These are phyloP conservation scores for Lolium perenne DNA, from an alignment of 176 grass and related monocot species.

Conservation along the genomic window DNA sequence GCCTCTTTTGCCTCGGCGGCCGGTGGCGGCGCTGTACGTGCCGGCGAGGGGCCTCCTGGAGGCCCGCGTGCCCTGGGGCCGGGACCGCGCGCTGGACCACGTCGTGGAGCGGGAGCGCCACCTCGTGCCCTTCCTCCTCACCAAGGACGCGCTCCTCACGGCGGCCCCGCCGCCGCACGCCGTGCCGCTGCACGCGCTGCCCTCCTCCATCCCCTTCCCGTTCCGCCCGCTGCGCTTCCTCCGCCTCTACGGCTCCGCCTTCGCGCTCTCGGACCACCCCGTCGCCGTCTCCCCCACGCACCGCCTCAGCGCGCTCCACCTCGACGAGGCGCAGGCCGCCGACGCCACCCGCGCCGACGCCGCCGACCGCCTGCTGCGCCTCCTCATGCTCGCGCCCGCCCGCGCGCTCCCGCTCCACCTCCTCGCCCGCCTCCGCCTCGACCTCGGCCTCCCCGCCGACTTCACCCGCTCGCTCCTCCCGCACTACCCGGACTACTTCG, in stretches of 20 bases:
- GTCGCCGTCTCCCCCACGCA: conserved; percentile 60
- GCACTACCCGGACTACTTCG: conserved; percentile 84
- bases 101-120: conserved; percentile 82
- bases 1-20: conserved; percentile 25
- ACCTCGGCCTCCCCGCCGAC: conserved; percentile 78
- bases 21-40: conserved; percentile 33
- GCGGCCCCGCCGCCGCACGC: conserved; percentile 60
- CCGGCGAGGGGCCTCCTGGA: conserved; percentile 55
- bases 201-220: conserved; percentile 72
- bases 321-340: conserved; percentile 54
- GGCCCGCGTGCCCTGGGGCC: conserved; percentile 64
- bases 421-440: conserved; percentile 69
- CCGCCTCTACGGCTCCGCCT: conserved; percentile 70
- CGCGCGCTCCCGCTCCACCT: conserved; percentile 69
- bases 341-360: conserved; percentile 50
- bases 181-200: conserved; percentile 60
- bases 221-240: conserved; percentile 84
- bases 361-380: conserved; percentile 74
- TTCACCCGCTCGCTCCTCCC: conserved; percentile 72
- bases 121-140: conserved; percentile 75
- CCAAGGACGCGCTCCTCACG: conserved; percentile 81
- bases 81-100: conserved; percentile 87
- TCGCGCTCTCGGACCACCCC: conserved; percentile 60
- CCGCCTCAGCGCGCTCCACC: conserved; percentile 61
- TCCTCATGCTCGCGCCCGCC: conserved; percentile 78